These are phyloP conservation scores for bread wheat (Triticum aestivum) DNA, from an alignment of 176 grass and related monocot genomes.

Conservation along the genomic window IWGSC_CS_RefSeq_v2.1 NC_057805.1:473276805-473277304, in stretches of 20 bases:
- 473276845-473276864: too few relatives aligned
- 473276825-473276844: too few relatives aligned
- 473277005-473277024: not conserved
- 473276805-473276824: too few relatives aligned
- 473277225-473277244: not conserved
- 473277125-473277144: not conserved
- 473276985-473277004: not conserved
- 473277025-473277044: not conserved
- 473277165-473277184: not conserved
- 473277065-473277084: not conserved
- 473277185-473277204: not conserved
- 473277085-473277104: not conserved
- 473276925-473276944: too few relatives aligned
- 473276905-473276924: too few relatives aligned
- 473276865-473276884: too few relatives aligned
- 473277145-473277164: not conserved
- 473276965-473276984: too few relatives aligned
- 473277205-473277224: not conserved
- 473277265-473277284: not conserved
- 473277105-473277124: not conserved
- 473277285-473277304: conserved; percentile 44
- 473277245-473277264: not conserved
- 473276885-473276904: too few relatives aligned
- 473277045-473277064: not conserved
- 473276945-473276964: too few relatives aligned